Evolutionary conservation across 768 basidiomycete genomes (phyloP), one percentile per base, ranked within the genome.

Genomic region (Pleurotus tuber-regium): DNA sequence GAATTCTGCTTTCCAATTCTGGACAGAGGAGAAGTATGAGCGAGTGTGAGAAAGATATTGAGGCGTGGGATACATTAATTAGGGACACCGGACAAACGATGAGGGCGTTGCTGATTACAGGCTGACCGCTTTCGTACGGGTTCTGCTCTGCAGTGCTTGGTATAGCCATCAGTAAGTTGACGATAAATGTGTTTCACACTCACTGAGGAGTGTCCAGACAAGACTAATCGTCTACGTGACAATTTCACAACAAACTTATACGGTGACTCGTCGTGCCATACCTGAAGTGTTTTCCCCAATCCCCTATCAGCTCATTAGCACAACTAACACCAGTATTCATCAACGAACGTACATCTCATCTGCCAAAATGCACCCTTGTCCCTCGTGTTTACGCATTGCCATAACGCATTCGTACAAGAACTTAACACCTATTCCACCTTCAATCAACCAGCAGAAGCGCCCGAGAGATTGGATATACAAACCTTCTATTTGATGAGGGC

Each of bases 1-100:
- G 63, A 99, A 93, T 66, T 99, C 97, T 35, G 83, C 85, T 64
- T 83, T 87, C 97, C 97, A 99, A 63, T 98, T 98, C 86, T 96
- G 36, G 12, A 26, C 35, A 1, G 4, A 14, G 21, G n/a, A 10
- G 2, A n/a, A 26, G 24, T 28, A 24, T 39, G 30, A 38, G 53
- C 54, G 28, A 53, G 38, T 49, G 14, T 33, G 33, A 36, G 23
- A 25, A 38, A 12, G n/a, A 14, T 24, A 41, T 4, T 30, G 56
- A 39, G 11, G 41, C 23, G 31, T 26, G 4, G 63, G 80, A 56
- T 60, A 92, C 92, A 54, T 84, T 89, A 57, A 95, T 73, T 26
- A 98, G 72, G 10, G 93, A 87, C 10, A 97, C 96, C 0, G 97
- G 97, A 62, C 96, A 97, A 26, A 93, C 97, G 54, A 99, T 86